Evolutionary conservation across 2,329 filamentous ascomycete species (phyloP).

Genomic region (Didymosphaeria variabile): DNA sequence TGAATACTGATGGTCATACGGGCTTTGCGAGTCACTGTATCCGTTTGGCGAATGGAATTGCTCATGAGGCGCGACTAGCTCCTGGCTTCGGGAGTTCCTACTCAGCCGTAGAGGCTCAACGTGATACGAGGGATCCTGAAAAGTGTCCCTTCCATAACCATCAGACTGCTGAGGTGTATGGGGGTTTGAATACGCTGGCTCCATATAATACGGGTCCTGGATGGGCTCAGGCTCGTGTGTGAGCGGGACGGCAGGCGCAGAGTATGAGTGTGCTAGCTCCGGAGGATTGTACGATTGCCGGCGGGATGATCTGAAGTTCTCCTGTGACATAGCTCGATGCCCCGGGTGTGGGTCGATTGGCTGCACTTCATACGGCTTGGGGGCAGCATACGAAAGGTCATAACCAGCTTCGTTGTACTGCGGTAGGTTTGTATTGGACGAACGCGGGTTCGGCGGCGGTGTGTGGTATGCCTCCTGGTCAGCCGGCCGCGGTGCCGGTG

Average conservation of each 20-base stretch:
- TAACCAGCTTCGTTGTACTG: constrained; percentile 36
- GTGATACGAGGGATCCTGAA: constrained; percentile 44
- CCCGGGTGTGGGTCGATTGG: constrained; percentile 32
- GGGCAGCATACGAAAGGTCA: constrained; percentile 49
- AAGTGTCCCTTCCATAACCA: constrained; percentile 29
- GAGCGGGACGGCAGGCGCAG: constrained; percentile 54
- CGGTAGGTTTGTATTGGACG: constrained; percentile 30
- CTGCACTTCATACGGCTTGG: constrained; percentile 48
- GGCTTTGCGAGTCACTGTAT: constrained; percentile 32
- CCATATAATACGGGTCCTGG: constrained; percentile 30
- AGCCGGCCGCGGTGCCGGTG: constrained; percentile 15
- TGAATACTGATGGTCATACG: constrained; percentile 54
- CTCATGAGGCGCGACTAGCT: constrained; percentile 38
- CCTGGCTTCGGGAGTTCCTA: constrained; percentile 34
- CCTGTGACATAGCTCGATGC: constrained; percentile 38
- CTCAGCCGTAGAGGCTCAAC: constrained; percentile 46
- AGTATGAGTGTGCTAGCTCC: constrained; percentile 54
- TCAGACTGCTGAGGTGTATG: constrained; percentile 22
- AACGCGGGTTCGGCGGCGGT: constrained; percentile 33
- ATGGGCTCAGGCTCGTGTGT: constrained; percentile 31
- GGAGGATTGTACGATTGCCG: constrained; percentile 35
- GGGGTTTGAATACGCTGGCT: constrained; percentile 19
- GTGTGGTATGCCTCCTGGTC: constrained; percentile 34
- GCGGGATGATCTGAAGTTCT: constrained; percentile 36
- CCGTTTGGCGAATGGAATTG: constrained; percentile 46